phyloP scores from a whole-genome alignment of 345 rosid genomes.

The Aethionema arabicum region DNA sequence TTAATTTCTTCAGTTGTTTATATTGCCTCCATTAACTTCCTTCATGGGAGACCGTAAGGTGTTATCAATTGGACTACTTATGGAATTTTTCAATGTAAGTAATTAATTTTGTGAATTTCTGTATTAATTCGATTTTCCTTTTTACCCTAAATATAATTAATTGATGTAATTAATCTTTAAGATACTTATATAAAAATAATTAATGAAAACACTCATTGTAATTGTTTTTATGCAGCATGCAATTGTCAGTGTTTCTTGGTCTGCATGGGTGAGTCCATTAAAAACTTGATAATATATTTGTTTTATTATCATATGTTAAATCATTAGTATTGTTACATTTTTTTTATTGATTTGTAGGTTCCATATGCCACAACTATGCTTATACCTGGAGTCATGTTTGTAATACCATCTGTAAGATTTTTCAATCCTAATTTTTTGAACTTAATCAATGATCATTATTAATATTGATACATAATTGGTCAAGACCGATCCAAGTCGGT shows the following conservation, averaged over 20 bases:
- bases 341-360: constrained; percentile 46
- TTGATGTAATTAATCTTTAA: neutral
- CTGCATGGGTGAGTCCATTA: constrained; percentile 59
- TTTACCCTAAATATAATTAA: too few relatives aligned
- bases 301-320: too few relatives aligned
- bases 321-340: neutral
- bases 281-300: too few relatives aligned
- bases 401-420: constrained; percentile 62
- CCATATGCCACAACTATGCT: constrained; percentile 57
- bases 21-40: constrained; percentile 59
- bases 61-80: constrained; percentile 67
- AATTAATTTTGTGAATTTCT: neutral
- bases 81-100: constrained; percentile 38
- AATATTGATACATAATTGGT: too few relatives aligned
- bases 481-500: too few relatives aligned
- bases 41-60: constrained; percentile 56
- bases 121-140: too few relatives aligned
- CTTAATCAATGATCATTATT: too few relatives aligned
- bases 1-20: constrained; percentile 51
- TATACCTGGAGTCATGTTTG: constrained; percentile 39
- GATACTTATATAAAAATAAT: neutral
- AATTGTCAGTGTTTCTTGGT: constrained; percentile 64
- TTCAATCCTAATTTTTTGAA: neutral
- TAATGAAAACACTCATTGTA: neutral
- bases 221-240: constrained; percentile 48